Percentiles rank a stretch among this genome's conserved stretches.
Conservation (phyloP, 805 yeast genomes). For the Candida nemodendra region DNA sequence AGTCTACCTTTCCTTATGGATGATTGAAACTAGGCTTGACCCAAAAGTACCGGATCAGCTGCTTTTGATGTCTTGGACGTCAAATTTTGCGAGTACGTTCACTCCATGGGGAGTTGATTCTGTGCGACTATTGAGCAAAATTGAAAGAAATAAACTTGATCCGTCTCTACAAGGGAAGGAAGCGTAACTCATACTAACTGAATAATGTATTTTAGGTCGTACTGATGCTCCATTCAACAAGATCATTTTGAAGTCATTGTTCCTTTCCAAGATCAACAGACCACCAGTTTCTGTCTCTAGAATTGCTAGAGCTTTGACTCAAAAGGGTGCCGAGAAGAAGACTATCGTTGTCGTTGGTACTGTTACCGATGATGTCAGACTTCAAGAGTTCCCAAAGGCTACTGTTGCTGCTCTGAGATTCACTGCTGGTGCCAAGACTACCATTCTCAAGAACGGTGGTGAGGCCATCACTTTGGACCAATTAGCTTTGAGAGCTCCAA, state of each 20-base stretch:
- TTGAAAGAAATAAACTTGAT: conserved; percentile 11
- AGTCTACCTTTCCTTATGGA: too few relatives aligned
- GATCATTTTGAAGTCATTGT: conserved; percentile 89
- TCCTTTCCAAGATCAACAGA: conserved; percentile 98
- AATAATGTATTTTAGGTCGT: conserved; percentile 61
- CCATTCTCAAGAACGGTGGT: conserved; percentile 98
- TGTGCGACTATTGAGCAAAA: conserved; percentile 54
- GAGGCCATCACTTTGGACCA: conserved; percentile 99
- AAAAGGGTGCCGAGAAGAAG: conserved; percentile 83
- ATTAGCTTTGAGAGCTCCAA: conserved; percentile 98
- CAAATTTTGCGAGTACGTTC: conserved; percentile 33
- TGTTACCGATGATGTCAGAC: conserved; percentile 96
- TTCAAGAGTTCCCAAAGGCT: conserved; percentile 91
- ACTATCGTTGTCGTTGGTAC: conserved; percentile 98
- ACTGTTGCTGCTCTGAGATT: conserved; percentile 99
- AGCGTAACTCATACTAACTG: conserved; percentile 30
- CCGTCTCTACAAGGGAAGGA: conserved; percentile 1
- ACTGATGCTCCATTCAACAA: conserved; percentile 99
- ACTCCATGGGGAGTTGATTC: conserved; percentile 6
- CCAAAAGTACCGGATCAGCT: too few relatives aligned
- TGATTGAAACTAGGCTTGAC: too few relatives aligned
- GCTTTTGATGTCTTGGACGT: not conserved
- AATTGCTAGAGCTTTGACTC: conserved; percentile 78
- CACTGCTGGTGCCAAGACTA: conserved; percentile 99
- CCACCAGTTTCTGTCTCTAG: conserved; percentile 98